phyloP scores from a whole-genome alignment of 148 eudicot genomes.

The Vaccinium macrocarpon region DNA sequence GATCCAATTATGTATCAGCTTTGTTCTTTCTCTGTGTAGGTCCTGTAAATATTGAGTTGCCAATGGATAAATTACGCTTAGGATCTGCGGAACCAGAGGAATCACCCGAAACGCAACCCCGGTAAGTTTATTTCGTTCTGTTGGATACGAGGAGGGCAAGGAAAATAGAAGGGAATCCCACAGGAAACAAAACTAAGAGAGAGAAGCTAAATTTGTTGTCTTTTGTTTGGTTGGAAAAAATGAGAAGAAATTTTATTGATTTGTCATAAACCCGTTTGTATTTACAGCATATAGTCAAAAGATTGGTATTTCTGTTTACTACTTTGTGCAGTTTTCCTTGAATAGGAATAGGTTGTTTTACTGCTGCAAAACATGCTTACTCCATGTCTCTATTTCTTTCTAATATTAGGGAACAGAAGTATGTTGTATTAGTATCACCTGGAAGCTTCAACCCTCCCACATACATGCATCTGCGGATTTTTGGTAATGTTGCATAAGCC shows the following conservation, averaged over 20 bases:
- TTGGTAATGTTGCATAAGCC: constrained; percentile 45
- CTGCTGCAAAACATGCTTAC: constrained; percentile 4
- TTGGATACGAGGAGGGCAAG: neutral
- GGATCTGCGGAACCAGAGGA: constrained; percentile 19
- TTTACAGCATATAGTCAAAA: neutral
- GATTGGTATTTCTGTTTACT: neutral
- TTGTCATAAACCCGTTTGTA: neutral
- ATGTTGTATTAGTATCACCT: constrained; percentile 67
- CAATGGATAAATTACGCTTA: constrained; percentile 40
- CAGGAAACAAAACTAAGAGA: neutral
- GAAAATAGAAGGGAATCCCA: neutral
- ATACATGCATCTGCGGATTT: constrained; percentile 86
- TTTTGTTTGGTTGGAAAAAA: neutral
- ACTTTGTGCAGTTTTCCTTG: neutral
- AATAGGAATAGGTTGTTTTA: neutral
- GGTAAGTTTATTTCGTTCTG: constrained; percentile 23
- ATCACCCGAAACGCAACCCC: constrained; percentile 15
- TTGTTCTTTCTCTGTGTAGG: neutral
- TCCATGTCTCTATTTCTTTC: constrained; percentile 7
- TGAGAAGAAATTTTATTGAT: neutral
- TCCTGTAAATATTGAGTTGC: constrained; percentile 37
- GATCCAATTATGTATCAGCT: neutral
- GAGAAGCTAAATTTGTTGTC: neutral
- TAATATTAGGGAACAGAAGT: constrained; percentile 30
- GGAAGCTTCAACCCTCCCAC: constrained; percentile 98